Percentiles rank a stretch among this genome's conserved stretches.
Conservation (phyloP, 352 stramenopile genomes). For the Pythium oligandrum region DNA sequence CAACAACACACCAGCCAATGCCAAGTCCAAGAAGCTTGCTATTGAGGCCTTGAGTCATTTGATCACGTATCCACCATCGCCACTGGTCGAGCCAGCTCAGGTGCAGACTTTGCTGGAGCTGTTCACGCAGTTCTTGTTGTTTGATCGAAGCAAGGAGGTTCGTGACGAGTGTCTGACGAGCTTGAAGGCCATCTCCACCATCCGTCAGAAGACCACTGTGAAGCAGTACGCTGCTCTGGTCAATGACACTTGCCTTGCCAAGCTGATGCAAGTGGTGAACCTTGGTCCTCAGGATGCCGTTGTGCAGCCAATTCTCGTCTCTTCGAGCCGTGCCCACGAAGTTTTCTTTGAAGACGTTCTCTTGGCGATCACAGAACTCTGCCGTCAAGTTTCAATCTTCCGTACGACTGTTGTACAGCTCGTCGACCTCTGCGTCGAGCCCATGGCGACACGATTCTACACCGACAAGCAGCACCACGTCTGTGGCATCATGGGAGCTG, state of each 20-base stretch:
- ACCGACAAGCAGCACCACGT: constrained; percentile 22
- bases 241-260: constrained; percentile 66
- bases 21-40: constrained; percentile 55
- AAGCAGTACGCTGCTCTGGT: constrained; percentile 64
- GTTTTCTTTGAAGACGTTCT: constrained; percentile 70
- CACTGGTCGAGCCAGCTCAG: constrained; percentile 54
- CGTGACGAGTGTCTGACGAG: constrained; percentile 61
- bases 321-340: constrained; percentile 49
- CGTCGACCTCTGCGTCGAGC: constrained; percentile 43
- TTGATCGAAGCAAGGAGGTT: constrained; percentile 56
- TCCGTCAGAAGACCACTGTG: constrained; percentile 42
- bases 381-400: constrained; percentile 71
- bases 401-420: constrained; percentile 71
- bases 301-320: constrained; percentile 34
- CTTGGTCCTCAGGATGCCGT: constrained; percentile 17
- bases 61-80: constrained; percentile 73
- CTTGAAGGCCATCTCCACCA: constrained; percentile 70
- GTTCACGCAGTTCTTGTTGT: constrained; percentile 67
- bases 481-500: constrained; percentile 51
- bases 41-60: constrained; percentile 69
- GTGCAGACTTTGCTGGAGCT: constrained; percentile 71
- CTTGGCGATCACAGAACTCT: constrained; percentile 70
- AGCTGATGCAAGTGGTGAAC: constrained; percentile 62
- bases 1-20: constrained; percentile 18
- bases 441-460: constrained; percentile 26